Conservation (phyloP, 164 flowering plant species). For the Kingdonia uniflora region DNA sequence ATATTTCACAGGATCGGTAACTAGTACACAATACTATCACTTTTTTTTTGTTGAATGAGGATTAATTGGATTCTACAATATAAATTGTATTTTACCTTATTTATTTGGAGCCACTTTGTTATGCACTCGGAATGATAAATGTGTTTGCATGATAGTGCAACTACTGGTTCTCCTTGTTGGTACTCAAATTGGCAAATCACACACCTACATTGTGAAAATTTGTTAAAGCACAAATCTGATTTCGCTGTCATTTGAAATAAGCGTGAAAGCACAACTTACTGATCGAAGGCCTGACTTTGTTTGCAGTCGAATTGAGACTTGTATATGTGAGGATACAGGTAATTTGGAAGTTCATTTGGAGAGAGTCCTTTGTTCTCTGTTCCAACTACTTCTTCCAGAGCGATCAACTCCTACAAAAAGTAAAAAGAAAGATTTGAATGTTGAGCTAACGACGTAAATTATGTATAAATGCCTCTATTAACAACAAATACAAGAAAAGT, state of each 20-base stretch:
- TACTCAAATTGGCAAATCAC: constrained; percentile 64
- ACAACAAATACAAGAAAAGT: background rate
- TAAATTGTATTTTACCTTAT: constrained; percentile 52
- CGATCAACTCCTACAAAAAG: constrained; percentile 18
- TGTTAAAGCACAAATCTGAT: no score
- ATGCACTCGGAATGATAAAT: constrained; percentile 60
- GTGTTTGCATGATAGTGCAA: constrained; percentile 56
- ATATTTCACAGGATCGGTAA: background rate
- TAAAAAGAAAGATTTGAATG: background rate
- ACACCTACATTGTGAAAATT: constrained; percentile 35
- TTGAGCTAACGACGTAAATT: no score
- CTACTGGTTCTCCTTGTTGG: constrained; percentile 57
- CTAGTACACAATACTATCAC: background rate
- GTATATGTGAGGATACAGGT: constrained; percentile 11
- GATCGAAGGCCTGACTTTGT: constrained; percentile 15
- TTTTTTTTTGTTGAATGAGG: background rate
- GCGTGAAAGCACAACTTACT: constrained; percentile 10
- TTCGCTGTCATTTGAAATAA: no score
- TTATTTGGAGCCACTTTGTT: constrained; percentile 60
- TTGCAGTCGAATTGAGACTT: constrained; percentile 4
- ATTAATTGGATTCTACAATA: no score
- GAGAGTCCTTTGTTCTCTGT: constrained; percentile 22
- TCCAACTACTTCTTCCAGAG: constrained; percentile 25
- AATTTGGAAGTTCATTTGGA: constrained; percentile 9
- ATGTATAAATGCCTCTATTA: no score